Percentiles rank a stretch among this genome's conserved stretches.
phyloP scores from a whole-genome alignment of 495 filamentous ascomycete species.

The Aspergillus incahuasiensis region DNA sequence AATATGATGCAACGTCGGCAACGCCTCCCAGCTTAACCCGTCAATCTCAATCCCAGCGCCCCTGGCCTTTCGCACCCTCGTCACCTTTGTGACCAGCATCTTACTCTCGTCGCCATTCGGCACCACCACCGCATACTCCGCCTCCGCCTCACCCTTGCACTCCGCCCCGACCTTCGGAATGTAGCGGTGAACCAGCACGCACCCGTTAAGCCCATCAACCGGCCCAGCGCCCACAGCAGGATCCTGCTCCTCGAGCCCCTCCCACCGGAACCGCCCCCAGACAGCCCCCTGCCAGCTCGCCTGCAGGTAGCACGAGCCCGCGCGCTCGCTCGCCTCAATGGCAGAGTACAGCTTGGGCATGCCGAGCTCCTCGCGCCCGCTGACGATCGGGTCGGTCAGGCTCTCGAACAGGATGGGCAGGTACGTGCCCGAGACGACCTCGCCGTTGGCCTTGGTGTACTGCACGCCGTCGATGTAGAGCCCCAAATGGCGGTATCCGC shows the following conservation, averaged over 20 bases:
- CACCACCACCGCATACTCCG: conserved; percentile 42
- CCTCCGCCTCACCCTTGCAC: conserved; percentile 39
- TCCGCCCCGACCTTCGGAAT: conserved; percentile 42
- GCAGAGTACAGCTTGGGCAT: conserved; percentile 52
- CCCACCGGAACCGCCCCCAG: conserved; percentile 39
- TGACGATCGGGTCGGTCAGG: conserved; percentile 49
- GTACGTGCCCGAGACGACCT: conserved; percentile 44
- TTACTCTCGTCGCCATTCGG: conserved; percentile 35
- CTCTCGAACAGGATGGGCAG: conserved; percentile 52
- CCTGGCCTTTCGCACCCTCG: conserved; percentile 27
- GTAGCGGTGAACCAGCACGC: conserved; percentile 42
- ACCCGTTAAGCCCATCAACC: conserved; percentile 30
- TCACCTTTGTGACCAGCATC: conserved; percentile 29
- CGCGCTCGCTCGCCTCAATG: conserved; percentile 38
- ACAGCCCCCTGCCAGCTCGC: conserved; percentile 45
- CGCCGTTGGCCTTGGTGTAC: conserved; percentile 47
- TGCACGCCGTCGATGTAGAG: conserved; percentile 56
- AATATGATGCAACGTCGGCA: conserved; percentile 55
- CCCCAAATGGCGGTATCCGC: conserved; percentile 51
- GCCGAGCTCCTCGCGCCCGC: conserved; percentile 52
- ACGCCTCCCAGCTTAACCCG: conserved; percentile 38
- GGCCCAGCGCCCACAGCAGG: conserved; percentile 22
- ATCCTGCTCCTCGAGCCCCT: conserved; percentile 35
- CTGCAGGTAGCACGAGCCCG: conserved; percentile 33
- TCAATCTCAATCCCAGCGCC: conserved; percentile 43